These are phyloP conservation scores for Crotalaria pallida DNA, from an alignment of 306 rosid species.

Conservation along the genomic window DNA sequence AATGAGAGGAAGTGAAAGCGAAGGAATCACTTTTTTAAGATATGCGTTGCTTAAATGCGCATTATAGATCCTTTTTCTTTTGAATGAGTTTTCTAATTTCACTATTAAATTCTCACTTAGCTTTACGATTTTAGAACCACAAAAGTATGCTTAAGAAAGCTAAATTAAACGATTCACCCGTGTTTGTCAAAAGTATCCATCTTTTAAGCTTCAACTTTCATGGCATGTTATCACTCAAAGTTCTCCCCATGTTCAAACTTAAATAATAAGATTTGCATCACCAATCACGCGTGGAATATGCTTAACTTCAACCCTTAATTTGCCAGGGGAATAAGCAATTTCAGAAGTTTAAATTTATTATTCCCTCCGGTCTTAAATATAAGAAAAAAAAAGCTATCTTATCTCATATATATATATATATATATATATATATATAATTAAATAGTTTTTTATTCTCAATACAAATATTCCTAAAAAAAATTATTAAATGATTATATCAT, in stretches of 20 bases:
- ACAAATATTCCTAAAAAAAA: too few species aligned
- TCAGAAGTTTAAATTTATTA: not conserved
- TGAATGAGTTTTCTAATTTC: not conserved
- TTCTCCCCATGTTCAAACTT: constrained; percentile 1
- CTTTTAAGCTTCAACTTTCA: not conserved
- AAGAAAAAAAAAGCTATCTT: too few species aligned
- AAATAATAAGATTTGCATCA: constrained; percentile 25
- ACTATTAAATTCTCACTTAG: not conserved
- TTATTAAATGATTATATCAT: too few species aligned
- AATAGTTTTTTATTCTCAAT: too few species aligned
- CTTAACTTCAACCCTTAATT: constrained; percentile 23
- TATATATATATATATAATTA: too few species aligned
- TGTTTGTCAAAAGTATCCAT: not conserved
- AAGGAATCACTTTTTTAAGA: not conserved
- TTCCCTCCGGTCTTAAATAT: too few species aligned
- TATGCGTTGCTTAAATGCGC: not conserved
- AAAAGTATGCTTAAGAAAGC: not conserved
- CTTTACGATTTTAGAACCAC: too few species aligned
- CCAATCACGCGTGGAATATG: constrained; percentile 50
- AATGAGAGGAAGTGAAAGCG: not conserved
- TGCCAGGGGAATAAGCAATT: constrained; percentile 14
- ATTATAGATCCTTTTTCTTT: not conserved
- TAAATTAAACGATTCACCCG: not conserved
- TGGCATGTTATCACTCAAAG: constrained; percentile 2
- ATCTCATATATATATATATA: too few species aligned